Evolutionary conservation across 1,284 basidiomycete genomes (phyloP), one percentile per base, ranked within the genome.

Genomic region (Schizophyllum amplum): DNA sequence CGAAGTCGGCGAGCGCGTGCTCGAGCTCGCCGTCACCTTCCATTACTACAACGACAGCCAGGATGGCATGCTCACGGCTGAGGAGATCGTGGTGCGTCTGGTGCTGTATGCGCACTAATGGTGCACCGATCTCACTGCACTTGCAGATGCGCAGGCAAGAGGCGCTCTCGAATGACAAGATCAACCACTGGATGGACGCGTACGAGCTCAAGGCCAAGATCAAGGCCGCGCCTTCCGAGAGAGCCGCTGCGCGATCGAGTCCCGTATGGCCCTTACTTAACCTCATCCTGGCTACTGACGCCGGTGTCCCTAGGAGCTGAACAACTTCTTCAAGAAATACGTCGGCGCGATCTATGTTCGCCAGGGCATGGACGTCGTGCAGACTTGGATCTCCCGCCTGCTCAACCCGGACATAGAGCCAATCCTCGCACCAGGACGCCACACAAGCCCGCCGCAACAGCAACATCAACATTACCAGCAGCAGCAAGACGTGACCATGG

Each of bases 291-390:
- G 52, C 51, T 53, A 21, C 15, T 57, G 52, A 63, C 60, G 21
- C 62, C 24, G 33, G 24, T 21, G 24, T 53, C 23, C 47, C 15
- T 58, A 83, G 82, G 79, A 78, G 65, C 72, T 77, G 55, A 68
- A 69, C 23, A 67, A 66, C 23, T 76, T 79, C 53, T 80, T 83
- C 53, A 59, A 76, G 61, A 73, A 75, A 23, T 83, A 81, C 58
- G 67, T 83, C 5, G 82, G 79, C 4, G 82, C 80, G 13, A 61
- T 81, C 4, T 79, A 76, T 64, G 66, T 75, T 5, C 71, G 72
- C 51, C 74, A 72, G 58, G 81, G 79, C 21, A 57, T 75, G 22
- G 54, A 61, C 1, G 61, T 64, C 4, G 68, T 82, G 42, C 68
- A 78, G 57, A 59, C 64, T 21, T 84, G 81, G 81, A 71, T 83